Evolutionary conservation across 2,329 filamentous ascomycete genomes (phyloP), one percentile per base, ranked within the genome.

Genomic region (Beauveria pseudobassiana): DNA sequence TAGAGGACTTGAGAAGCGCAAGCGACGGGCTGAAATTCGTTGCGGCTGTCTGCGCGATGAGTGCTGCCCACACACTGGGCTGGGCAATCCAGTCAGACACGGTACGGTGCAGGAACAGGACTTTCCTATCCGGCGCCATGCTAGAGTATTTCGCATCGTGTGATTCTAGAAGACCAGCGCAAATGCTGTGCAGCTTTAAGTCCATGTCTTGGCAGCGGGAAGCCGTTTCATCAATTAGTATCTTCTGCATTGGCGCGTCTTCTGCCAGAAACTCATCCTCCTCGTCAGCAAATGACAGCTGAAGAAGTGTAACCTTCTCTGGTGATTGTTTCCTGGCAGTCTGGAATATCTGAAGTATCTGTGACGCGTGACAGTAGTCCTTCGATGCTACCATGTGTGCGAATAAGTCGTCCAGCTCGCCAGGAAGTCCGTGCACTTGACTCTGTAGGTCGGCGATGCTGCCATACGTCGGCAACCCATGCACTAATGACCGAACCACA

Each of bases 401-500:
- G 24, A 63, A 64, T n/a, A 61, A 53, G 5, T 52, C 50, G 6
- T 63, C 62, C 5, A 65, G 52, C 2, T 63, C 62, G 14, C 22
- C 42, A 1, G 62, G 64, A 14, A 65, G 52, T 3, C n/a, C 6
- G 7, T 60, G 4, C 6, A 64, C 42, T 30, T 56, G 43, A 3
- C 28, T 34, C 7, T 63, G 57, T 2, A 66, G 54, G 3, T 49
- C 52, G 1, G 26, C 34, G 1, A 65, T 16, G 9, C 38, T n/a
- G 30, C 61, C 43, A 3, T 28, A 16, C 9, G 59, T 43, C 4
- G 40, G 22, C 3, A 69, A 43, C 1, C 6, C 46, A 4, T 63
- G 55, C 1, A 62, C 22, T 8, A 69, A 54, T 2, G 63, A 64
- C 4, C 54, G 50, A 5, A 66, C 64, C 2, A 67, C 68, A 0